Conservation (phyloP, 2,329 filamentous ascomycete genomes). For the Chaetomiaceae sp. region DNA sequence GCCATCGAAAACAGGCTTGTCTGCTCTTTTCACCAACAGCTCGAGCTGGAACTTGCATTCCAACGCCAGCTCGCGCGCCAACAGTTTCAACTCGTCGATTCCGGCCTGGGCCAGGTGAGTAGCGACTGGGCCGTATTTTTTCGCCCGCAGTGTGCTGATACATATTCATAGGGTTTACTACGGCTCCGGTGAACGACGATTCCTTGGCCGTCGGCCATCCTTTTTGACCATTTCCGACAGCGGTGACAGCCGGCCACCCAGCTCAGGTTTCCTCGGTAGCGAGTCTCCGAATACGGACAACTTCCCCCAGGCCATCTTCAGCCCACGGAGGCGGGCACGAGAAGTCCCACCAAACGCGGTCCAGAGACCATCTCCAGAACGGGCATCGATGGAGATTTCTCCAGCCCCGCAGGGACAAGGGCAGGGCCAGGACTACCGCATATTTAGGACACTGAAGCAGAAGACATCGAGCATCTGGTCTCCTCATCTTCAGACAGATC, state of each 20-base stretch:
- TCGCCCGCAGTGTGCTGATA: not conserved
- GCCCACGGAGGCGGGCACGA: constrained; percentile 41
- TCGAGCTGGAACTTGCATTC: constrained; percentile 53
- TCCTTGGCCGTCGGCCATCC: constrained; percentile 43
- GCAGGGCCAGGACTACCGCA: constrained; percentile 25
- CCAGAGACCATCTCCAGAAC: constrained; percentile 30
- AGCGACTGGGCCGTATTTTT: not conserved
- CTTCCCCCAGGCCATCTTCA: constrained; percentile 43
- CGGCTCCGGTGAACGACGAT: constrained; percentile 58
- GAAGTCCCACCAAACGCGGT: constrained; percentile 31
- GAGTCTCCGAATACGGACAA: constrained; percentile 49
- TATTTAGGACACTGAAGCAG: constrained; percentile 33
- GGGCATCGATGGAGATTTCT: constrained; percentile 44
- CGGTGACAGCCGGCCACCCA: constrained; percentile 45
- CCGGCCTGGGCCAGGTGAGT: constrained; percentile 52
- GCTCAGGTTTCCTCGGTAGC: constrained; percentile 43
- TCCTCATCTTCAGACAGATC: constrained; percentile 64
- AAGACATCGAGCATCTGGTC: constrained; percentile 65
- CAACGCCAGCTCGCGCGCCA: constrained; percentile 38
- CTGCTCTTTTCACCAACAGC: constrained; percentile 43
- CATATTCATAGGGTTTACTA: constrained; percentile 58
- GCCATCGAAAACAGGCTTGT: constrained; percentile 52
- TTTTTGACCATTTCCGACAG: constrained; percentile 45
- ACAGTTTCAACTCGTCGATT: constrained; percentile 44
- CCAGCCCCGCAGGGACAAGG: constrained; percentile 30